These are phyloP conservation scores for Streptanthus diversifolius DNA, from an alignment of 345 rosid genomes.

Conservation along the genomic window DNA sequence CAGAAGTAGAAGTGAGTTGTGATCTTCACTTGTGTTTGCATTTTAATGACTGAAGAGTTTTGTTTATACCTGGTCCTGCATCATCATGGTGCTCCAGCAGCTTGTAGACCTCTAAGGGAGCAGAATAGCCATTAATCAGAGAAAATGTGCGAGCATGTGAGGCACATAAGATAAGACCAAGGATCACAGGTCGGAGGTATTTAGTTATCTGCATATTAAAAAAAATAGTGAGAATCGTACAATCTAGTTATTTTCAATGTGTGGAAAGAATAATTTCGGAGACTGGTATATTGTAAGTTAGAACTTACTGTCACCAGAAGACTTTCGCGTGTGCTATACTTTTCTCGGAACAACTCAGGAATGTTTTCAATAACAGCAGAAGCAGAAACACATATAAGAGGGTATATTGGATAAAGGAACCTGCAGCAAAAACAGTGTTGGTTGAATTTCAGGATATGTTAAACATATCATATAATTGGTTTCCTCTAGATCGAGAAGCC, in stretches of 20 bases:
- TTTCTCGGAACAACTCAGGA: slow-evolving; percentile 77
- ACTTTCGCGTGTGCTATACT: slow-evolving; percentile 48
- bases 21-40: neutral
- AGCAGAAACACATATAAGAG: slow-evolving; percentile 91
- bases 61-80: slow-evolving; percentile 55
- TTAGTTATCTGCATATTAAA: slow-evolving; percentile 64
- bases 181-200: slow-evolving; percentile 60
- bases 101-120: slow-evolving; percentile 81
- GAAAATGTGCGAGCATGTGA: slow-evolving; percentile 91
- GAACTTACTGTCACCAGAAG: slow-evolving; percentile 52
- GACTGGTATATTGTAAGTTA: slow-evolving; percentile 1
- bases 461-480: neutral
- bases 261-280: neutral
- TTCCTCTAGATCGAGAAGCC: slow-evolving; percentile 16
- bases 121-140: slow-evolving; percentile 77
- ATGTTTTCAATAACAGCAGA: slow-evolving; percentile 94
- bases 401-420: slow-evolving; percentile 93
- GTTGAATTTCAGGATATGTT: neutral
- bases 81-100: slow-evolving; percentile 89
- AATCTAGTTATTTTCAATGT: neutral
- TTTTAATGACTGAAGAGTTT: neutral
- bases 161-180: slow-evolving; percentile 72
- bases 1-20: neutral
- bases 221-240: neutral
- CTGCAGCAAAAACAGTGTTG: slow-evolving; percentile 42